Conservation (phyloP, 306 rosid genomes). For the Pueraria montana region DNA sequence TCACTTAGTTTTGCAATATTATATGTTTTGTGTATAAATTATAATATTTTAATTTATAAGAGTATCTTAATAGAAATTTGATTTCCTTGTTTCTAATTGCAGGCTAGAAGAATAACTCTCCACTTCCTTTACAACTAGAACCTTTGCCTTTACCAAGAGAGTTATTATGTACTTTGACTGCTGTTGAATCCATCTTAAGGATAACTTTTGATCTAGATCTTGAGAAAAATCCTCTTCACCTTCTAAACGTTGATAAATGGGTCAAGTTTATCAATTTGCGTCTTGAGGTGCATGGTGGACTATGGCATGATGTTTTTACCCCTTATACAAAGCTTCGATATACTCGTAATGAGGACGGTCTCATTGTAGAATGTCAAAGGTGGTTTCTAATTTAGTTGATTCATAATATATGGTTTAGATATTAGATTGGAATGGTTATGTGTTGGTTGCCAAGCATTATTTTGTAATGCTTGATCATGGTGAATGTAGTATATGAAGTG, state of each 20-base stretch:
- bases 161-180: conserved; percentile 60
- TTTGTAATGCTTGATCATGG: no score
- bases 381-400: conserved; percentile 48
- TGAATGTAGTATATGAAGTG: no score
- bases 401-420: conserved; percentile 21
- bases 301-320: conserved; percentile 67
- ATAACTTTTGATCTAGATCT: conserved; percentile 54
- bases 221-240: conserved; percentile 38
- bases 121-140: conserved; percentile 63
- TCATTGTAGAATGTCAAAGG: conserved; percentile 63
- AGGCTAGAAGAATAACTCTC: conserved; percentile 65
- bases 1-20: background rate
- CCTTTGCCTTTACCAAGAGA: conserved; percentile 57
- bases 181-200: conserved; percentile 67
- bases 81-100: conserved; percentile 39
- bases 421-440: no score
- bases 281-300: conserved; percentile 63
- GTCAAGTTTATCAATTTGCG: conserved; percentile 59
- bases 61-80: background rate
- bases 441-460: no score
- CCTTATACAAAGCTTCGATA: conserved; percentile 60
- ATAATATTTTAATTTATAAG: conserved; percentile 21
- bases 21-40: background rate
- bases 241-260: conserved; percentile 64
- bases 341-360: conserved; percentile 55